These are phyloP conservation scores for Wickerhamomyces pijperi DNA, from an alignment of 805 yeast species.

Conservation along the genomic window DNA sequence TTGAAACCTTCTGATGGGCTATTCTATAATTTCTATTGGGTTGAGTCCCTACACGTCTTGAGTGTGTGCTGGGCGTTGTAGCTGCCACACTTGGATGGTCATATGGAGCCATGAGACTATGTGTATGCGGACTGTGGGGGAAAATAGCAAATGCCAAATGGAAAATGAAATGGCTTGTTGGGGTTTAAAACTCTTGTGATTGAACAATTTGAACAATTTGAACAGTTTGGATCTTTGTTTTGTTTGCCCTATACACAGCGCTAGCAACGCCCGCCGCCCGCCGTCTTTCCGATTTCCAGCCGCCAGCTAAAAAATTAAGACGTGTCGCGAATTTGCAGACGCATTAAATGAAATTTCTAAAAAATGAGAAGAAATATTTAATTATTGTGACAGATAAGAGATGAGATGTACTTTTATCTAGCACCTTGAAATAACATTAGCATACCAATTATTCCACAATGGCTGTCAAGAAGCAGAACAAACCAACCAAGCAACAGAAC, in stretches of 20 bases:
- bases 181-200: too few species aligned
- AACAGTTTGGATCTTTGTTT: too few species aligned
- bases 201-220: too few species aligned
- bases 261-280: too few species aligned
- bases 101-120: conserved; percentile 9
- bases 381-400: background rate
- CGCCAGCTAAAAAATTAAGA: too few species aligned
- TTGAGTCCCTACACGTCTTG: conserved; percentile 3
- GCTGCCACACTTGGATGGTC: conserved; percentile 13
- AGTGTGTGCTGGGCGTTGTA: conserved; percentile 7
- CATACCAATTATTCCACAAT: background rate
- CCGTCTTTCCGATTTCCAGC: too few species aligned
- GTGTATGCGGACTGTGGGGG: background rate
- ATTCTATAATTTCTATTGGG: conserved; percentile 38
- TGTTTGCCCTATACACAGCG: too few species aligned
- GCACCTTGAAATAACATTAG: background rate
- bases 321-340: too few species aligned
- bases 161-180: background rate
- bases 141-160: too few species aligned
- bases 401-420: background rate
- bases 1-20: conserved; percentile 72
- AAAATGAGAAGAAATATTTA: too few species aligned
- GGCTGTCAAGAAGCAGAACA: background rate
- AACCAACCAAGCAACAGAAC: background rate
- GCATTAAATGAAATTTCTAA: too few species aligned